phyloP scores from a whole-genome alignment of 495 filamentous ascomycete genomes.

The Achaetomiella virescens region DNA sequence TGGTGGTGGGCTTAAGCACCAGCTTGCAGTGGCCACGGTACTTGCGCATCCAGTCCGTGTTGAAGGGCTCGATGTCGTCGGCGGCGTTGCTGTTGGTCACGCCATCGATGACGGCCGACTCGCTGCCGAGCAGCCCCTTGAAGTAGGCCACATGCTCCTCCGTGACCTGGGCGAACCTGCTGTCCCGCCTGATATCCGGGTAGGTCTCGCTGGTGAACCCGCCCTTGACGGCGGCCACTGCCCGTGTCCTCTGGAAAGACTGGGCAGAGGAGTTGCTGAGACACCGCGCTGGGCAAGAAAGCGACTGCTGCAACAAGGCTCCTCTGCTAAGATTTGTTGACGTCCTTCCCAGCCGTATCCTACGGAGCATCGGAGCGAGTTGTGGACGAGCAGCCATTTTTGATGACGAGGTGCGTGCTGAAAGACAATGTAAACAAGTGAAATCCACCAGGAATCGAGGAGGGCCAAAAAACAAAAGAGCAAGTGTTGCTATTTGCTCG shows the following conservation, averaged over 20 bases:
- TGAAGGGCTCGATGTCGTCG: slow-evolving; percentile 86
- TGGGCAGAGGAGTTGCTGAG: slow-evolving; percentile 32
- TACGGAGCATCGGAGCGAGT: slow-evolving; percentile 18
- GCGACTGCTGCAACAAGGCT: slow-evolving; percentile 13
- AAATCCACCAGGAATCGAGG: background rate
- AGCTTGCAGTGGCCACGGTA: slow-evolving; percentile 86
- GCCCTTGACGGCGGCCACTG: slow-evolving; percentile 33
- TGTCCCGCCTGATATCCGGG: slow-evolving; percentile 73
- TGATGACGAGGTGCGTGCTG: background rate
- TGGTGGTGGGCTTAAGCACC: slow-evolving; percentile 75
- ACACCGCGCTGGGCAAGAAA: slow-evolving; percentile 21
- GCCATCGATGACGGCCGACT: slow-evolving; percentile 78
- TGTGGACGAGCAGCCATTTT: slow-evolving; percentile 26
- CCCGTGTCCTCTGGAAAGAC: slow-evolving; percentile 24
- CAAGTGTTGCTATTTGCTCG: background rate
- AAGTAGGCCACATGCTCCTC: slow-evolving; percentile 76
- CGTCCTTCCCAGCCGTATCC: slow-evolving; percentile 18
- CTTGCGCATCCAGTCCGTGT: slow-evolving; percentile 98
- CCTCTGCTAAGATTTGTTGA: slow-evolving; percentile 10
- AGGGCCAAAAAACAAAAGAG: background rate
- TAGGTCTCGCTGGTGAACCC: slow-evolving; percentile 80
- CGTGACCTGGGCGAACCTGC: slow-evolving; percentile 63
- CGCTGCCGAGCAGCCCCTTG: slow-evolving; percentile 62
- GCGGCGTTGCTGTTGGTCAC: slow-evolving; percentile 58
- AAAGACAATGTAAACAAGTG: background rate